Evolutionary conservation across 805 yeast genomes (phyloP).

Genomic region (Yarrowia sp.): DNA sequence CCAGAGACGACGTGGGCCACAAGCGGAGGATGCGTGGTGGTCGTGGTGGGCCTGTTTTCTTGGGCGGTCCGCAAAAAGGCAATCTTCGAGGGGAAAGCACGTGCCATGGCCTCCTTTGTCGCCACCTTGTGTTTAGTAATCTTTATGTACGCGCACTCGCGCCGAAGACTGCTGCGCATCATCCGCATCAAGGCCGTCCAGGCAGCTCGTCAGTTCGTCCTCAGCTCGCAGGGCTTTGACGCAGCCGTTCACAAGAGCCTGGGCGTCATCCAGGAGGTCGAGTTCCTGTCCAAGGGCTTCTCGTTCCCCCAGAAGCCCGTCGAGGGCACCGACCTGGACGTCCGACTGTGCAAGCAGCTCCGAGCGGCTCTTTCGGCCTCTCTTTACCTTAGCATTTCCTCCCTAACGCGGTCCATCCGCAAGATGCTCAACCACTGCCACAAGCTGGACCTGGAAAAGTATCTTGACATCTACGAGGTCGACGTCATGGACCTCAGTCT

Average conservation of each 20-base stretch:
- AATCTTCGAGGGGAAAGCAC: slow-evolving; percentile 23
- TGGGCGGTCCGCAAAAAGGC: slow-evolving; percentile 32
- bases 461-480: slow-evolving; percentile 47
- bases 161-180: slow-evolving; percentile 37
- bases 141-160: slow-evolving; percentile 38
- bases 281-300: slow-evolving; percentile 35
- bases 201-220: slow-evolving; percentile 33
- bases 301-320: slow-evolving; percentile 29
- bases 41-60: slow-evolving; percentile 38
- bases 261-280: slow-evolving; percentile 36
- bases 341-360: slow-evolving; percentile 37
- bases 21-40: slow-evolving; percentile 41
- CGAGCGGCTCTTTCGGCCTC: slow-evolving; percentile 37
- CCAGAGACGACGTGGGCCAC: slow-evolving; percentile 36
- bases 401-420: slow-evolving; percentile 36
- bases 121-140: slow-evolving; percentile 35
- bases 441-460: slow-evolving; percentile 42
- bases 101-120: slow-evolving; percentile 33
- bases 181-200: slow-evolving; percentile 37
- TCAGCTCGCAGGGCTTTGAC: slow-evolving; percentile 35
- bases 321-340: slow-evolving; percentile 18
- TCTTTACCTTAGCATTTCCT: slow-evolving; percentile 39
- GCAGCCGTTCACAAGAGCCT: slow-evolving; percentile 35
- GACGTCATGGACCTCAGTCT: slow-evolving; percentile 29
- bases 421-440: slow-evolving; percentile 38